phyloP scores from a whole-genome alignment of 2,329 filamentous ascomycete genomes.

The Aphanocladium album region DNA sequence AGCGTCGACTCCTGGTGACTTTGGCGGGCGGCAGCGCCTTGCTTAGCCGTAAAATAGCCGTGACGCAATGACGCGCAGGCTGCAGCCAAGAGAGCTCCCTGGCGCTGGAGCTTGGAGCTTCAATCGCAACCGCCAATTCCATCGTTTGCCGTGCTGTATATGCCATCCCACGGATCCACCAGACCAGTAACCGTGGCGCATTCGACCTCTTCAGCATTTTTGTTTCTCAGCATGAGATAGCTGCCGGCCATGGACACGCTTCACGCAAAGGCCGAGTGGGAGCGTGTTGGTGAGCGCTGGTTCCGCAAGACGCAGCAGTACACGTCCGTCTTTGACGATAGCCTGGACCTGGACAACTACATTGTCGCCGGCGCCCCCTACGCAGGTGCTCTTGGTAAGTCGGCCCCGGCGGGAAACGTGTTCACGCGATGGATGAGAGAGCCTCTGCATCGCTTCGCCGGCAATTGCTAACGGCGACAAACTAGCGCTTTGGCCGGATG shows the following conservation, averaged over 20 bases:
- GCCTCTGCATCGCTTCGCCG: neutral
- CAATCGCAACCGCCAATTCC: neutral
- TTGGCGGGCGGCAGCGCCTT: neutral
- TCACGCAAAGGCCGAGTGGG: conserved; percentile 83
- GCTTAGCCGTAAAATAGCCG: conserved; percentile 10
- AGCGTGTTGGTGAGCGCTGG: conserved; percentile 86
- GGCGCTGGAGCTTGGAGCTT: neutral
- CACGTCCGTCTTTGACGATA: conserved; percentile 85
- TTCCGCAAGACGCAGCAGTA: conserved; percentile 95
- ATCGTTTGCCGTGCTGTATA: neutral
- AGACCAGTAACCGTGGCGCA: neutral
- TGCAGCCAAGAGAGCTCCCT: neutral
- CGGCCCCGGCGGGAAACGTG: neutral
- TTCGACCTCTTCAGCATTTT: too few species aligned
- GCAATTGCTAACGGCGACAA: conserved; percentile 10
- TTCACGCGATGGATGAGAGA: neutral
- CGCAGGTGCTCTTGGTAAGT: conserved; percentile 83
- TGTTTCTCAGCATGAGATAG: conserved; percentile 27
- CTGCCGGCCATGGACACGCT: conserved; percentile 46
- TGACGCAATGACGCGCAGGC: conserved; percentile 3
- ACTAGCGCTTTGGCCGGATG: conserved; percentile 81
- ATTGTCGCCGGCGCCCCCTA: conserved; percentile 87
- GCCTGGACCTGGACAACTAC: conserved; percentile 93
- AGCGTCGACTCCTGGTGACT: neutral
- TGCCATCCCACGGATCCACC: neutral